Percentiles rank a stretch among this genome's conserved stretches.
Evolutionary conservation across 2,329 filamentous ascomycete species (phyloP).

Genomic region (Colletotrichum tamarilloi): DNA sequence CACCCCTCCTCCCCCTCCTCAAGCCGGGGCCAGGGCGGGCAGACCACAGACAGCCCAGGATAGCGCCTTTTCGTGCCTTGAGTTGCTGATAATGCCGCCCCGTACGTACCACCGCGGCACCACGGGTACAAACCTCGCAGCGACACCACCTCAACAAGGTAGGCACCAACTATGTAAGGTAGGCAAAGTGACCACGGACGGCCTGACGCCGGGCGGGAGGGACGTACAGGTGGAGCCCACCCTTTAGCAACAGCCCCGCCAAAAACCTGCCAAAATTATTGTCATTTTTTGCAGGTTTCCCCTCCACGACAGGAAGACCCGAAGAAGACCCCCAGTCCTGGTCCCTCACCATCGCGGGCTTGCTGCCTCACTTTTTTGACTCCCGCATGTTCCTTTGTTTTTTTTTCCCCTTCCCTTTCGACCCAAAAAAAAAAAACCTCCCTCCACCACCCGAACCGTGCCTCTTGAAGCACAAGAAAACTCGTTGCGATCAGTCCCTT

Average conservation of each 20-base stretch:
- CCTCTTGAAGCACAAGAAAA: constrained; percentile 12
- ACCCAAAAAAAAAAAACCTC: neutral
- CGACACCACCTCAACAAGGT: no score
- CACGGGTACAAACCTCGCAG: no score
- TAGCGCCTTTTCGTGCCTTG: neutral
- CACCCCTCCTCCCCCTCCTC: neutral
- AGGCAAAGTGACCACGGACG: no score
- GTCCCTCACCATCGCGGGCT: constrained; percentile 30
- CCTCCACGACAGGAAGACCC: constrained; percentile 25
- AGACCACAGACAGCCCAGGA: neutral
- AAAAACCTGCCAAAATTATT: constrained; percentile 35
- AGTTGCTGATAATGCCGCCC: no score
- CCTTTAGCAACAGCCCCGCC: constrained; percentile 27
- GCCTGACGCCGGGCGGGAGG: neutral
- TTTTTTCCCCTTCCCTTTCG: neutral
- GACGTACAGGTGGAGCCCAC: neutral
- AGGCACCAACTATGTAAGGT: no score
- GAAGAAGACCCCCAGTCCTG: neutral
- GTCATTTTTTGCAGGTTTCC: constrained; percentile 31
- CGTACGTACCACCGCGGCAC: neutral
- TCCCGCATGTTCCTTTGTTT: constrained; percentile 29
- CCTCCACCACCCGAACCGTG: neutral
- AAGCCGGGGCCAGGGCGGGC: neutral
- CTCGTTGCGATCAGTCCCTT: constrained; percentile 10
- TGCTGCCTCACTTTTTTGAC: constrained; percentile 31